phyloP scores from a whole-genome alignment of 805 yeast species.

The Priceomyces melissophilus region DNA sequence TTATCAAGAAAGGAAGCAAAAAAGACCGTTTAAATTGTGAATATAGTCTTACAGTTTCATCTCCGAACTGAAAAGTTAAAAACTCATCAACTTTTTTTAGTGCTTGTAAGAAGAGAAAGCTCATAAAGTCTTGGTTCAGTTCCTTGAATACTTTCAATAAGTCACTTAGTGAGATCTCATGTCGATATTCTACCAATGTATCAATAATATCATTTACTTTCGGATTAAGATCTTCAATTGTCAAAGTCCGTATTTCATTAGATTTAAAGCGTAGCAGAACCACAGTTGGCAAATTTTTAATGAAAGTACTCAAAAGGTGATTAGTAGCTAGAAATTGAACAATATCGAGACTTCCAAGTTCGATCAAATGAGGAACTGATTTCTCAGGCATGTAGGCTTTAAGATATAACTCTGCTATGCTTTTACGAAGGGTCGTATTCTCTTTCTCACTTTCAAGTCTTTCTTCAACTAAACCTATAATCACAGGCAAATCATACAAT shows the following conservation, averaged over 20 bases:
- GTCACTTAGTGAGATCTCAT: conserved; percentile 55
- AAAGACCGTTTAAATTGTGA: conserved; percentile 55
- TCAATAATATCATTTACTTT: conserved; percentile 44
- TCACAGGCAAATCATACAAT: conserved; percentile 44
- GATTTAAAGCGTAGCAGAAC: conserved; percentile 37
- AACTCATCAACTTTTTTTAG: conserved; percentile 56
- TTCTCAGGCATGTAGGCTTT: conserved; percentile 53
- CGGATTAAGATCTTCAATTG: conserved; percentile 38
- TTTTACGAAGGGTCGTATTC: conserved; percentile 31
- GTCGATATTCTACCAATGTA: conserved; percentile 59
- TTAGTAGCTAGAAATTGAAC: conserved; percentile 57
- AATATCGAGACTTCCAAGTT: conserved; percentile 50
- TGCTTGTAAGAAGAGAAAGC: conserved; percentile 62
- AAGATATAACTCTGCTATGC: conserved; percentile 53
- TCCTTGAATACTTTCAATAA: conserved; percentile 48
- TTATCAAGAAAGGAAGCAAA: conserved; percentile 60
- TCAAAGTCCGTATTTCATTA: conserved; percentile 35
- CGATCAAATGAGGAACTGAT: conserved; percentile 64
- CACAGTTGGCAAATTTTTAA: conserved; percentile 49
- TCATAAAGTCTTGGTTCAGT: conserved; percentile 44
- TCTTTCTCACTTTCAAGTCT: conserved; percentile 29
- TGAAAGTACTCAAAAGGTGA: conserved; percentile 56
- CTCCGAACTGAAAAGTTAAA: conserved; percentile 55
- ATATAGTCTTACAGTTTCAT: conserved; percentile 62
- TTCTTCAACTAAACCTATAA: conserved; percentile 48